phyloP scores from a whole-genome alignment of 768 basidiomycete species.

The Phanerochaete sordida region DNA sequence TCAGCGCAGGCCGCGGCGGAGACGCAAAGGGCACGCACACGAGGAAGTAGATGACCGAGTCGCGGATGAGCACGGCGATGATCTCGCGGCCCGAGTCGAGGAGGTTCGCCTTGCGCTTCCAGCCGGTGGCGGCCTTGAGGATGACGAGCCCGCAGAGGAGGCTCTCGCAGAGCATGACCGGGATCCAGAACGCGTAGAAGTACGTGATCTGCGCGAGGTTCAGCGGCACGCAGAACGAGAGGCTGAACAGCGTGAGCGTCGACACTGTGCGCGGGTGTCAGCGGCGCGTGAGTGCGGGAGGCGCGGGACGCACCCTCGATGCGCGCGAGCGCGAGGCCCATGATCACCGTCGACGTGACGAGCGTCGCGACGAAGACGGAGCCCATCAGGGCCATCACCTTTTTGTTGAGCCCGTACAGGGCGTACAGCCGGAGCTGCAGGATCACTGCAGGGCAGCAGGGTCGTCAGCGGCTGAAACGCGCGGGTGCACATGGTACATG shows the following conservation, averaged over 20 bases:
- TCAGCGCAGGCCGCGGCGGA: not conserved
- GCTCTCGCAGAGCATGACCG: slow-evolving; percentile 51
- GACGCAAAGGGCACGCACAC: slow-evolving; percentile 35
- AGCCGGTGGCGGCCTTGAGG: slow-evolving; percentile 45
- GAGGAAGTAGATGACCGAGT: slow-evolving; percentile 55
- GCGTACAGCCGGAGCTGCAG: slow-evolving; percentile 64
- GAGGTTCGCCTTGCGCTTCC: slow-evolving; percentile 26
- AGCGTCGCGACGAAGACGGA: slow-evolving; percentile 37
- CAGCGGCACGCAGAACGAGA: slow-evolving; percentile 39
- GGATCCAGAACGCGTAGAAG: slow-evolving; percentile 61
- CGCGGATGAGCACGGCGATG: slow-evolving; percentile 48
- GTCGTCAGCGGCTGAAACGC: not conserved
- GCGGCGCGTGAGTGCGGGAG: not conserved
- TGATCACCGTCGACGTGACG: slow-evolving; percentile 41
- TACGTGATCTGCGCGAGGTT: slow-evolving; percentile 30
- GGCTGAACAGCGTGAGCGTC: slow-evolving; percentile 3
- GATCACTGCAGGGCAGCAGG: slow-evolving; percentile 38
- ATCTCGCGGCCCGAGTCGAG: slow-evolving; percentile 42
- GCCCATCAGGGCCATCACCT: slow-evolving; percentile 44
- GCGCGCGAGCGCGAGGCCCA: slow-evolving; percentile 39
- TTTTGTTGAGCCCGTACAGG: slow-evolving; percentile 51
- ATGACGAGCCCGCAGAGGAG: slow-evolving; percentile 50
- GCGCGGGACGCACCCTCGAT: slow-evolving; percentile 35
- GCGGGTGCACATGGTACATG: not conserved
- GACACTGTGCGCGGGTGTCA: slow-evolving; percentile 6